Conservation (phyloP, 768 basidiomycete species). For the Suillus alpinus region DNA sequence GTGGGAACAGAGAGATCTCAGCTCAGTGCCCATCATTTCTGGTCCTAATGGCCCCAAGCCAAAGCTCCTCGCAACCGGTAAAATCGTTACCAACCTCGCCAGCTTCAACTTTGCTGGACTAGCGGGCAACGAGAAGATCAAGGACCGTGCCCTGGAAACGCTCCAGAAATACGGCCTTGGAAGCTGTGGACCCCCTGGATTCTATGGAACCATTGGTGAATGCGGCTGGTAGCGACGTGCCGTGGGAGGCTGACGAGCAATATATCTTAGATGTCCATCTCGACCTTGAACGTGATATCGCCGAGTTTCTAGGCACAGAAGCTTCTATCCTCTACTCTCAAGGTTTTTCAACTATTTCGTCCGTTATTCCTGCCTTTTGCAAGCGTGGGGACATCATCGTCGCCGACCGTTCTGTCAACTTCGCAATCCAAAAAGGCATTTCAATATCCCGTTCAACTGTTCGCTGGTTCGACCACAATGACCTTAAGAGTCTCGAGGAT, state of each 20-base stretch:
- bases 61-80: conserved; percentile 67
- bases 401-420: conserved; percentile 95
- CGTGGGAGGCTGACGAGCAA: conserved; percentile 6
- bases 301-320: conserved; percentile 88
- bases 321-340: conserved; percentile 91
- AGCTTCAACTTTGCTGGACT: conserved; percentile 92
- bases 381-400: conserved; percentile 98
- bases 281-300: conserved; percentile 83
- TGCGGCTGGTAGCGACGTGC: conserved; percentile 8
- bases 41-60: conserved; percentile 85
- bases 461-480: conserved; percentile 96
- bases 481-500: conserved; percentile 86
- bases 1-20: conserved; percentile 66
- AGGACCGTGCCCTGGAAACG: conserved; percentile 79
- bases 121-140: conserved; percentile 83
- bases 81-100: conserved; percentile 80
- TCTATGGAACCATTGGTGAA: conserved; percentile 93
- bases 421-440: conserved; percentile 93
- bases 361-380: conserved; percentile 95
- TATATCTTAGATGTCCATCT: conserved; percentile 78
- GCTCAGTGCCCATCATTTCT: conserved; percentile 68
- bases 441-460: conserved; percentile 90
- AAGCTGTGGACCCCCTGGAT: conserved; percentile 93
- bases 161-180: conserved; percentile 89
- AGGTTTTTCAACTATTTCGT: conserved; percentile 86